Evolutionary conservation across 129 eudicot species (phyloP).

Genomic region (Escallonia herrerae): DNA sequence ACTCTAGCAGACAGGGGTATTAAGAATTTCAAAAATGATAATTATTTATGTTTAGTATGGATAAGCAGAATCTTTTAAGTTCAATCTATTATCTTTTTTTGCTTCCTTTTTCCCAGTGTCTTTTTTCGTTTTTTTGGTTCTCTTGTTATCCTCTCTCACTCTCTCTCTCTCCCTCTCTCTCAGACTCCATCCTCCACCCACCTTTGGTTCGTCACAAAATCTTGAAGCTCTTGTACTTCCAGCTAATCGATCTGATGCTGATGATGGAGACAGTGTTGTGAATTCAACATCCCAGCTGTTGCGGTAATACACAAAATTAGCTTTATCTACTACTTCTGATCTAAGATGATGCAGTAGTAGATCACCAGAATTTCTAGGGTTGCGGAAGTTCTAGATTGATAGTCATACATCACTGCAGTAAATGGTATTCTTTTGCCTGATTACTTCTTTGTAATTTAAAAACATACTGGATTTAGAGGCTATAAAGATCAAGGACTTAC

Average conservation of each 20-base stretch:
- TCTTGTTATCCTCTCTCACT: neutral
- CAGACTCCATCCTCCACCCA: constrained; percentile 63
- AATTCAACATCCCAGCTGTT: constrained; percentile 25
- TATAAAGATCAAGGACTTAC: neutral
- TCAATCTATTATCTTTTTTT: neutral
- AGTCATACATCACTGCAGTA: too few relatives aligned
- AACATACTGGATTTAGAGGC: neutral
- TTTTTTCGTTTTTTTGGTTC: neutral
- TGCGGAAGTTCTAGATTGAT: neutral
- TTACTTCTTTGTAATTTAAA: too few relatives aligned
- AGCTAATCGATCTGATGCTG: constrained; percentile 26
- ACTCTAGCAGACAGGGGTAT: constrained; percentile 38
- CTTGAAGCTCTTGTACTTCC: constrained; percentile 52
- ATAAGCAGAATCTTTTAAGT: neutral
- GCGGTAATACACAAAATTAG: constrained; percentile 19
- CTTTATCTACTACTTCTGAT: neutral
- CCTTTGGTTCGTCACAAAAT: constrained; percentile 71
- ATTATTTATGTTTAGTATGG: neutral
- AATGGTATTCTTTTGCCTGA: neutral
- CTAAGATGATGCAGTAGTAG: neutral
- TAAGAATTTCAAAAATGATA: neutral
- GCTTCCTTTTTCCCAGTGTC: neutral
- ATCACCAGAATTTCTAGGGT: neutral
- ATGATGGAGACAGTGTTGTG: constrained; percentile 29
- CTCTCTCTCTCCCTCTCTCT: constrained; percentile 1